Evolutionary conservation across 1,284 basidiomycete genomes (phyloP), one percentile per base, ranked within the genome.

Genomic region (Irpex sp.): DNA sequence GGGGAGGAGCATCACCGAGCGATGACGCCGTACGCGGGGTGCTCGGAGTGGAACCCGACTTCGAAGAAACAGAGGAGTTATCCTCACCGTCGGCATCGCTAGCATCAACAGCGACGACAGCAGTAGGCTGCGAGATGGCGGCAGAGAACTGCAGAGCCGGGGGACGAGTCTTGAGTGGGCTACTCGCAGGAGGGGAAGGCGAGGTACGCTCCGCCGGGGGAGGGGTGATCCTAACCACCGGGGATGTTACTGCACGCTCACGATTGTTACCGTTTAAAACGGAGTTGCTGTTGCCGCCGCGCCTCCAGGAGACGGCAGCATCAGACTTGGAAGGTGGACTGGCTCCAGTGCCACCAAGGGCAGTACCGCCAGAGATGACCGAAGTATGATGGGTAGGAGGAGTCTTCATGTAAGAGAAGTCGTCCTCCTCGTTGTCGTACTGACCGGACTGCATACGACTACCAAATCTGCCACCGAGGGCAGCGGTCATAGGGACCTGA

Each of bases 401-500:
- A 2, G 77, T 73, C 49, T 64, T 68, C 49, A 70, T 71, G 61
- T 68, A 68, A 44, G 69, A 67, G 60, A 68, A 71, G 55, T 81
- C 77, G 44, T 78, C 77, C 51, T 82, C 80, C 56, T 82, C 76
- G 44, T 73, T 73, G 54, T 81, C 81, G 63, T 72, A 73, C 59
- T 72, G 69, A 64, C 77, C 74, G 69, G 77, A 77, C 51, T 77
- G 78, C 59, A 83, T 75, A 66, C 91, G 90, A 66, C 83, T 81
- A 40, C 89, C 90, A 67, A 91, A 92, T 68, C 85, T 85, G 62
- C 91, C 91, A 61, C 85, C 87, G 37, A 92, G 78, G 52, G 87
- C 82, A 57, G 92, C 91, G 48, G 91, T 90, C 91, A 91, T 91
- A 57, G 91, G 91, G 60, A 86, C 79, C 65, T 85, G 83, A 17